Evolutionary conservation across 495 filamentous ascomycete species (phyloP).

Genomic region (Penicillium pulvis): DNA sequence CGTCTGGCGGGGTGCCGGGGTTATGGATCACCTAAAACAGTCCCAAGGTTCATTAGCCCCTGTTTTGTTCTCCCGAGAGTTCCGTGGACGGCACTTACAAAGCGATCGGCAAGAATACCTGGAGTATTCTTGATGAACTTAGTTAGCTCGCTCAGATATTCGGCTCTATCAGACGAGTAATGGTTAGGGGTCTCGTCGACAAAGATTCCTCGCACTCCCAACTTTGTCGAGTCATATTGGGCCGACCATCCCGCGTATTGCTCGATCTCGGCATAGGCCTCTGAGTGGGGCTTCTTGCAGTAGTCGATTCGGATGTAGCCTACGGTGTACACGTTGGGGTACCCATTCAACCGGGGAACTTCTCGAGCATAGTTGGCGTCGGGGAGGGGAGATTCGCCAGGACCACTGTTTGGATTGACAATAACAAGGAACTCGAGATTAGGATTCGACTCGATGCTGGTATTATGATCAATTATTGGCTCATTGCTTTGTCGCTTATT

Average conservation of each 20-base stretch:
- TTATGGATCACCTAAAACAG: conserved; percentile 2
- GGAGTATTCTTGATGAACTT: conserved; percentile 7
- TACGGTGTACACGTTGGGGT: conserved; percentile 5
- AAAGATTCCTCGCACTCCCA: conserved; percentile 6
- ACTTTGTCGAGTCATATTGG: neutral
- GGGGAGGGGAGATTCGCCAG: neutral
- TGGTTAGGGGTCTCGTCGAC: conserved; percentile 8
- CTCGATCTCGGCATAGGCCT: conserved; percentile 4
- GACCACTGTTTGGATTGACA: conserved; percentile 8
- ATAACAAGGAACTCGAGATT: conserved; percentile 4
- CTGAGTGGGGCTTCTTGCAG: conserved; percentile 7
- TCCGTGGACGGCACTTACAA: conserved; percentile 2
- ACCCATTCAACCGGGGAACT: conserved; percentile 5
- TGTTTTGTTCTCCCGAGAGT: neutral
- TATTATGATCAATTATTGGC: neutral
- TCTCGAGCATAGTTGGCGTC: conserved; percentile 7
- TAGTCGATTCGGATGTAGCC: conserved; percentile 11
- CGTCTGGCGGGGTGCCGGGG: conserved; percentile 6
- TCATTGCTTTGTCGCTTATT: neutral
- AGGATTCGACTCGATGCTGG: conserved; percentile 5
- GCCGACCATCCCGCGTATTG: conserved; percentile 5
- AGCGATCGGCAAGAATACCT: conserved; percentile 5
- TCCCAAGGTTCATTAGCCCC: neutral
- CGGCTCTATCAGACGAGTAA: neutral
- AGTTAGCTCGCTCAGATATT: conserved; percentile 3